Evolutionary conservation across 768 basidiomycete species (phyloP).

Genomic region (Zangia roseola): DNA sequence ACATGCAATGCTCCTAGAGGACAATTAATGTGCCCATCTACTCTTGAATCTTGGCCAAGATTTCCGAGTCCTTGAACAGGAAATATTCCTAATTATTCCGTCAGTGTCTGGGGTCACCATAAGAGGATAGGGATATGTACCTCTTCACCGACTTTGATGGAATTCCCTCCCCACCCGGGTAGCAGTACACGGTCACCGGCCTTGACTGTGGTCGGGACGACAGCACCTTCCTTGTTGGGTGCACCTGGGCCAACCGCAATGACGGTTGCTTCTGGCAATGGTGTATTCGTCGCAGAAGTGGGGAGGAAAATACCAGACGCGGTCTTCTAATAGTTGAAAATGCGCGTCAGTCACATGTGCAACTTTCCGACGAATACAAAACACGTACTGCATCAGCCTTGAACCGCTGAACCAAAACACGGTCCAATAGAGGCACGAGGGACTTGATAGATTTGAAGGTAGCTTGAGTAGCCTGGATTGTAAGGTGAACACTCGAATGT

Average conservation of each 20-base stretch:
- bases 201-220: conserved; percentile 76
- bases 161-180: conserved; percentile 94
- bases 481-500: neutral
- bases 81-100: conserved; percentile 72
- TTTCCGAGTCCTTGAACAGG: conserved; percentile 92
- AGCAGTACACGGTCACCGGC: conserved; percentile 93
- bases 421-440: conserved; percentile 89
- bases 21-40: conserved; percentile 36
- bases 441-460: conserved; percentile 96
- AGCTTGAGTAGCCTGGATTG: conserved; percentile 72
- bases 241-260: conserved; percentile 95
- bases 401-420: conserved; percentile 95
- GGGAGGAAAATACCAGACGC: conserved; percentile 94
- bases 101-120: neutral
- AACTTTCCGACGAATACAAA: neutral
- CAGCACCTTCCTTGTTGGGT: conserved; percentile 79
- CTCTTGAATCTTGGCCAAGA: conserved; percentile 95
- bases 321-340: conserved; percentile 73
- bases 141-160: conserved; percentile 96
- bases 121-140: conserved; percentile 44
- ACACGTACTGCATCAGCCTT: conserved; percentile 89
- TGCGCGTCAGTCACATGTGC: neutral
- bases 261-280: conserved; percentile 96
- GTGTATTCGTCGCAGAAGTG: conserved; percentile 77
- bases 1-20: neutral